These are phyloP conservation scores for Cladosporium sp. DNA, from an alignment of 2,329 filamentous ascomycete genomes.

Conservation along the genomic window DNA sequence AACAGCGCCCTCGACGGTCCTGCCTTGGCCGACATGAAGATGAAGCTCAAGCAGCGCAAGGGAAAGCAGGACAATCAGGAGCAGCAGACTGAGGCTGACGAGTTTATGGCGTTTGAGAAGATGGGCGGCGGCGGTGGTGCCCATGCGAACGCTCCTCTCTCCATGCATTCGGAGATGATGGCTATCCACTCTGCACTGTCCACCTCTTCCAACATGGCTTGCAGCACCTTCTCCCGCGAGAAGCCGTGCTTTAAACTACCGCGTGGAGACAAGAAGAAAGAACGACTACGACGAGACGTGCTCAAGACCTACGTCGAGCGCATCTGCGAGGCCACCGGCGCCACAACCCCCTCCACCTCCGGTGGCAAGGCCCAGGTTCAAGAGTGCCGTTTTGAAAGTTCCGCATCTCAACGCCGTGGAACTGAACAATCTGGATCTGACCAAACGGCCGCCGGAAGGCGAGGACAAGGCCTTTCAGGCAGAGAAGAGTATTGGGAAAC, in stretches of 20 bases:
- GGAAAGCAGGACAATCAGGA: conserved; percentile 27
- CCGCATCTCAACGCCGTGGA: conserved; percentile 38
- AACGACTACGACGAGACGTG: conserved; percentile 38
- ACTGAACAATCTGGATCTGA: conserved; percentile 20
- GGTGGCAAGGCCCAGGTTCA: conserved; percentile 35
- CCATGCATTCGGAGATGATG: conserved; percentile 56
- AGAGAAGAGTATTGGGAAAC: conserved; percentile 31
- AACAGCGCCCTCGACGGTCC: conserved; percentile 32
- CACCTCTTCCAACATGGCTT: conserved; percentile 41
- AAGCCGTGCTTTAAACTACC: conserved; percentile 50
- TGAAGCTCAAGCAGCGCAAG: conserved; percentile 32
- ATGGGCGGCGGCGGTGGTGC: conserved; percentile 32
- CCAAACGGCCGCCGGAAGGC: conserved; percentile 24
- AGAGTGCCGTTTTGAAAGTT: conserved; percentile 48
- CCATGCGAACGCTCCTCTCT: conserved; percentile 41
- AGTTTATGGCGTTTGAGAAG: conserved; percentile 39
- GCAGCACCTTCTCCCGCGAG: conserved; percentile 41
- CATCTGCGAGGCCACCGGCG: conserved; percentile 37
- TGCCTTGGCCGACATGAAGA: conserved; percentile 38
- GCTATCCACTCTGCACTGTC: conserved; percentile 49
- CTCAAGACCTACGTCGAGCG: conserved; percentile 44
- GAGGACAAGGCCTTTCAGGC: conserved; percentile 27
- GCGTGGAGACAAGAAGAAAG: conserved; percentile 45
- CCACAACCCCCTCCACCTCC: conserved; percentile 26
- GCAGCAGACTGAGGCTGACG: conserved; percentile 25